These are phyloP conservation scores for Puccinia horiana DNA, from an alignment of 1,284 basidiomycete genomes.

Conservation along the genomic window DNA sequence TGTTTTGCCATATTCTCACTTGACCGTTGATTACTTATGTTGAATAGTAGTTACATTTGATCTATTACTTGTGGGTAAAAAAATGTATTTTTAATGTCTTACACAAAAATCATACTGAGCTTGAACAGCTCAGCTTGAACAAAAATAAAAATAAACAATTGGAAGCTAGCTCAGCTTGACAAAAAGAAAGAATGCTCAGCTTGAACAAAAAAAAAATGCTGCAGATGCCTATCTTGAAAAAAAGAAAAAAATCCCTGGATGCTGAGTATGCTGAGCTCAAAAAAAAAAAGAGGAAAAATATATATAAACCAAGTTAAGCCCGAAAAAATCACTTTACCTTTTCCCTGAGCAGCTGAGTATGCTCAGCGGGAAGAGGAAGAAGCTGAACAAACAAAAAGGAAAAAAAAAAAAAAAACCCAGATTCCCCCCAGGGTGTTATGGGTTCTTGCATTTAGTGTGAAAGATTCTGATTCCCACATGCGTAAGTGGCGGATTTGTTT, in stretches of 20 bases:
- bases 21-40: neutral
- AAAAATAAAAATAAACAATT: neutral
- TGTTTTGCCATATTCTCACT: conserved; percentile 1
- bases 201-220: neutral
- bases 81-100: neutral
- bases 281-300: neutral
- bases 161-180: neutral
- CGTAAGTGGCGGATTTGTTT: too few relatives aligned
- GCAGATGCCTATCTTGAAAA: neutral
- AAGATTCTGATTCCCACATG: too few relatives aligned
- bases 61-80: neutral
- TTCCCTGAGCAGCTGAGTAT: neutral
- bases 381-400: neutral
- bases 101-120: neutral
- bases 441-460: neutral
- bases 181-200: neutral
- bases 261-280: neutral
- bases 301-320: too few relatives aligned
- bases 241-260: too few relatives aligned
- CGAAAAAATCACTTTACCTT: too few relatives aligned
- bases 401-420: conserved; percentile 1
- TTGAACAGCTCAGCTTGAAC: neutral
- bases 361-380: neutral
- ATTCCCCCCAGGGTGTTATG: neutral
- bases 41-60: neutral